These are phyloP conservation scores for Domatiomyces catenatus DNA, from an alignment of 2,329 filamentous ascomycete species.

Conservation along the genomic window DNA sequence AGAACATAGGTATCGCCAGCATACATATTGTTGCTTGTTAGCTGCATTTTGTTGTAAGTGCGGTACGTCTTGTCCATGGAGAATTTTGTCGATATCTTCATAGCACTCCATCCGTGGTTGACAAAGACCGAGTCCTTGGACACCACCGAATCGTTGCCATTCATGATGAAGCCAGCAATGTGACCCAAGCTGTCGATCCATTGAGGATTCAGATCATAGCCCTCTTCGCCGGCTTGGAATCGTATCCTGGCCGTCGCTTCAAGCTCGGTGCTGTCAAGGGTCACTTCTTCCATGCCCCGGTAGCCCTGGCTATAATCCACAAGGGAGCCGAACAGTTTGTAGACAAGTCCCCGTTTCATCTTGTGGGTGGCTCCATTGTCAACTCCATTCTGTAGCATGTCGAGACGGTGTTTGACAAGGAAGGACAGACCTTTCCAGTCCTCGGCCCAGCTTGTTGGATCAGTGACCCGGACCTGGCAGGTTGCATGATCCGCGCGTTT, in stretches of 20 bases:
- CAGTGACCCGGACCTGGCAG: constrained; percentile 34
- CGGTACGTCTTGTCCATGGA: constrained; percentile 12
- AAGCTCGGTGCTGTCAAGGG: constrained; percentile 19
- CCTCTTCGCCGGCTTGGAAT: constrained; percentile 17
- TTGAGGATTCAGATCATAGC: constrained; percentile 18
- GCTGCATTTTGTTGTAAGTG: constrained; percentile 23
- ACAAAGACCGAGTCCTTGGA: constrained; percentile 19
- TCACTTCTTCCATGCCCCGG: constrained; percentile 21
- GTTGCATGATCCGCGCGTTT: constrained; percentile 45
- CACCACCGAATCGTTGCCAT: constrained; percentile 19
- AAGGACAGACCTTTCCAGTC: constrained; percentile 15
- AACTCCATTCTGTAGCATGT: constrained; percentile 3
- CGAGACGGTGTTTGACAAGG: constrained; percentile 16
- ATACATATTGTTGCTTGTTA: constrained; percentile 13
- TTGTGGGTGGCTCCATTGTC: constrained; percentile 1
- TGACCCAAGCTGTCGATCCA: constrained; percentile 25
- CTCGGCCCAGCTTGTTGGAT: not conserved
- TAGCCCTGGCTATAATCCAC: constrained; percentile 21
- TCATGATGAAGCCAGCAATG: constrained; percentile 25
- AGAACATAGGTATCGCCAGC: constrained; percentile 45
- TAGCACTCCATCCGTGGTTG: constrained; percentile 23
- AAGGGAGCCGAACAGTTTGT: constrained; percentile 20
- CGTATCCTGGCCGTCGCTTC: constrained; percentile 20
- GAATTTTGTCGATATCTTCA: constrained; percentile 18
- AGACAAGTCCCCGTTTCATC: constrained; percentile 19